Evolutionary conservation across 495 filamentous ascomycete genomes (phyloP).

Genomic region (Schizothecium vesticola): DNA sequence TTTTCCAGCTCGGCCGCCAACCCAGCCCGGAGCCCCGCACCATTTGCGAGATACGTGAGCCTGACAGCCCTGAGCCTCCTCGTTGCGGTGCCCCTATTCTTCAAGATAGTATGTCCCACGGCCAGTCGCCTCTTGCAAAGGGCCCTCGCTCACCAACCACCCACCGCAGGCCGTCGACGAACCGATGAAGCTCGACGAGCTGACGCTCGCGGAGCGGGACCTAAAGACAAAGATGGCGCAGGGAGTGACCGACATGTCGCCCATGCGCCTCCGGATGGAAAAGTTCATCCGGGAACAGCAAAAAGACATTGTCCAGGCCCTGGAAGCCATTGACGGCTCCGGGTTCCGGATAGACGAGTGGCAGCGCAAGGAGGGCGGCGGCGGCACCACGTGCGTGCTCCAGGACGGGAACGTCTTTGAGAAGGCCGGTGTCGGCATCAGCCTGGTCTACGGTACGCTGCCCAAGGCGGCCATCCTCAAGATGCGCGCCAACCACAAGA

Average conservation of each 20-base stretch:
- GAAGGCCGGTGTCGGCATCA: constrained; percentile 95
- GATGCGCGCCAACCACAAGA: constrained; percentile 95
- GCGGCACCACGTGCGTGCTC: constrained; percentile 85
- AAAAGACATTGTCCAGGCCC: constrained; percentile 70
- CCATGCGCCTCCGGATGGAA: constrained; percentile 98
- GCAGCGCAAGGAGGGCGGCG: constrained; percentile 74
- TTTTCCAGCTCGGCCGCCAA: constrained; percentile 16
- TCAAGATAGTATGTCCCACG: constrained; percentile 28
- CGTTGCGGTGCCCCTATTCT: constrained; percentile 20
- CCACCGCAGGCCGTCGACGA: constrained; percentile 32
- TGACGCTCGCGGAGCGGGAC: constrained; percentile 68
- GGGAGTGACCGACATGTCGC: constrained; percentile 63
- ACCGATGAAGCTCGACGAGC: constrained; percentile 36
- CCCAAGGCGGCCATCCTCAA: constrained; percentile 82
- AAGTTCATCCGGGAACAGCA: constrained; percentile 90
- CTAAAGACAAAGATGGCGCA: constrained; percentile 58
- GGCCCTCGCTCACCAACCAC: not conserved
- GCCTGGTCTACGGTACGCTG: constrained; percentile 87
- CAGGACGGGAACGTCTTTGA: constrained; percentile 97
- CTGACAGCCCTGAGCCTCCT: constrained; percentile 23
- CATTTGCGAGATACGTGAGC: constrained; percentile 16
- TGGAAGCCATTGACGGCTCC: constrained; percentile 76
- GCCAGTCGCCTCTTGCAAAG: not conserved
- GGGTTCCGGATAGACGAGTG: constrained; percentile 80
- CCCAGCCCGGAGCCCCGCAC: constrained; percentile 8